These are phyloP conservation scores for Pseudogymnoascus sp. DNA, from an alignment of 2,329 filamentous ascomycete genomes.

Conservation along the genomic window DNA sequence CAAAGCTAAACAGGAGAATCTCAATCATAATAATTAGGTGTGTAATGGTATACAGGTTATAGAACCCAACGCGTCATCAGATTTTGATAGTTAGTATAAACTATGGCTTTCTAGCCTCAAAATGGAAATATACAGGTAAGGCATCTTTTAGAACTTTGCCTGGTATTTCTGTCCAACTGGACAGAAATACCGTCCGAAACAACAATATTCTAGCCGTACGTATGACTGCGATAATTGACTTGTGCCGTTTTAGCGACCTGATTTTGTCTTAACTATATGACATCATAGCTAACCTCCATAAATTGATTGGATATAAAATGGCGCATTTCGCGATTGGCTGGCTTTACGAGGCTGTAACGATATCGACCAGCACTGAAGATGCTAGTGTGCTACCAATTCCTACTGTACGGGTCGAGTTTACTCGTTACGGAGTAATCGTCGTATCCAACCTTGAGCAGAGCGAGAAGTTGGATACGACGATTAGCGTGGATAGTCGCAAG, in stretches of 20 bases:
- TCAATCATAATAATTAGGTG: neutral
- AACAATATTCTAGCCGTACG: neutral
- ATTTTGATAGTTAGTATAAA: neutral
- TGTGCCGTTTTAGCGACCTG: neutral
- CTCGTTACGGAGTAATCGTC: neutral
- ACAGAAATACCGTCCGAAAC: neutral
- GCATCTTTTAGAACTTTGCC: neutral
- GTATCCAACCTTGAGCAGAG: no score
- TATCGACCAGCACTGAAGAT: no score
- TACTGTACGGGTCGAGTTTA: no score
- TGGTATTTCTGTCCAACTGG: neutral
- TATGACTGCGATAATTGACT: neutral
- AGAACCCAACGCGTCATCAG: neutral
- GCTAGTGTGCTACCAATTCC: no score
- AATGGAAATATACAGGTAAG: neutral
- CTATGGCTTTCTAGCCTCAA: neutral
- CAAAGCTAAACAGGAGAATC: neutral
- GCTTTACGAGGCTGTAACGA: no score
- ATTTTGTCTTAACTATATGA: neutral
- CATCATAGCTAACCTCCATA: no score
- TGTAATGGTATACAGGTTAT: neutral
- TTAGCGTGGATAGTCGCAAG: neutral
- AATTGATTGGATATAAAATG: no score
- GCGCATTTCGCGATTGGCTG: no score
- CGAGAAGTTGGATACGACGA: no score